Evolutionary conservation across 352 stramenopile genomes (phyloP).

Genomic region (Phytophthora quininea): DNA sequence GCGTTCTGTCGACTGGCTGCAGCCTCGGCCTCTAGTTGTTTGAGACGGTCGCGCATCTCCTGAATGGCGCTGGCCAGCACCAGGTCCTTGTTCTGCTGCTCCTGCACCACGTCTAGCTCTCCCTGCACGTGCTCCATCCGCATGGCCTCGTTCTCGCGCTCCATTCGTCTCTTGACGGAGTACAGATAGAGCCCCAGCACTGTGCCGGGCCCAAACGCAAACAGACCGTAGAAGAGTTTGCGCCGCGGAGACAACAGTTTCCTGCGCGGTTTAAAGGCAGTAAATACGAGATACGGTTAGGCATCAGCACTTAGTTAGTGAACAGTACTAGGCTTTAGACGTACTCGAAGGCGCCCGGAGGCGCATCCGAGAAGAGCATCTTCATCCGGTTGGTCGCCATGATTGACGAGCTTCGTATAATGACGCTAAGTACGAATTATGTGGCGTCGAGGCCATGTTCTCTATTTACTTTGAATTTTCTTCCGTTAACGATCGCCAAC

Average conservation of each 20-base stretch:
- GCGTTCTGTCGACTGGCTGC: conserved; percentile 33
- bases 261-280: conserved; percentile 24
- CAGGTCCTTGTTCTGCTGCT: conserved; percentile 57
- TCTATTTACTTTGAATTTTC: too few species aligned
- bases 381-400: conserved; percentile 52
- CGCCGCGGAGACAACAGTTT: conserved; percentile 68
- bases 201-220: conserved; percentile 74
- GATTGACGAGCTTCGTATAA: not conserved
- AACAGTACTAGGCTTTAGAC: conserved; percentile 12
- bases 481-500: too few species aligned
- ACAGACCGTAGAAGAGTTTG: conserved; percentile 69
- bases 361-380: conserved; percentile 77
- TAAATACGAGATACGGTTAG: not conserved
- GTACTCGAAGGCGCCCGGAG: conserved; percentile 71
- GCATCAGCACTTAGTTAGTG: not conserved
- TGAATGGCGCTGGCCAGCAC: conserved; percentile 56
- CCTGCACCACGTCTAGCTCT: conserved; percentile 47
- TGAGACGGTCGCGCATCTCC: conserved; percentile 66
- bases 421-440: conserved; percentile 8
- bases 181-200: conserved; percentile 69
- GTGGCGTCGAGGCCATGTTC: too few species aligned
- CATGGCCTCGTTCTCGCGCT: conserved; percentile 63
- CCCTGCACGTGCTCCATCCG: conserved; percentile 49
- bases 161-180: conserved; percentile 75
- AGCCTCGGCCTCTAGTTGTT: conserved; percentile 55